Evolutionary conservation across 2,329 filamentous ascomycete genomes (phyloP), one percentile per base, ranked within the genome.

Genomic region (Sporothrix euskadiensis): DNA sequence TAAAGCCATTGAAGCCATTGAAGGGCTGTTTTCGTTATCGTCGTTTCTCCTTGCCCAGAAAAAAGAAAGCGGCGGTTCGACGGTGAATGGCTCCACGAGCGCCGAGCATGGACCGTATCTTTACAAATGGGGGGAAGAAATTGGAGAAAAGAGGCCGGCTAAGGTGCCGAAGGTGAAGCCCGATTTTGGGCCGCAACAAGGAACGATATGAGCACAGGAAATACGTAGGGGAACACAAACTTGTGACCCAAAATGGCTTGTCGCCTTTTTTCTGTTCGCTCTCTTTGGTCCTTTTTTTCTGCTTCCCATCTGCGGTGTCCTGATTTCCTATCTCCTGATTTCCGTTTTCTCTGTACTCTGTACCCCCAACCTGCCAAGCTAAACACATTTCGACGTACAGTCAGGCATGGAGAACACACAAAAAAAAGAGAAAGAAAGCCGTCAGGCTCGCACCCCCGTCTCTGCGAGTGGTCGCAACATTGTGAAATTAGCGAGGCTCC

Each of bases 341-440:
- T 56, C 22, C 9, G 52, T 56, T 4, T 26, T 44, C n/a, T 65
- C 26, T 65, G 35, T 65, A 65, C n/a, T 65, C 26, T 65, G 35
- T 65, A 65, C 59, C 59, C 59, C 59, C 59, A 65, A 8, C 59
- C n/a, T 65, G 59, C n/a, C 59, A 65, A 26, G 56, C 44, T 35
- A 44, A 16, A 26, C 35, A n/a, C 10, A n/a, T 35, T 35, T 63
- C 59, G 59, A 32, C 32, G 32, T 41, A 63, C 59, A 63, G 22
- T 63, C 59, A 22, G 32, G 59, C 59, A 63, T 41, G 32, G 32
- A 10, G 9, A 10, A 22, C 26, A 26, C 26, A 26, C 26, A 22
- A n/a, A 16, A 54, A 54, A 35, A 35, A 35, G 35, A 32, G 32
- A 22, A 7, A 16, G 22, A 22, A n/a, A 16, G 22, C 32, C 1